A percentile compares a stretch with the other conserved stretches of the same genome.
Conservation (phyloP, 2,329 filamentous ascomycete species). For the Aureobasidium subglaciale region DNA sequence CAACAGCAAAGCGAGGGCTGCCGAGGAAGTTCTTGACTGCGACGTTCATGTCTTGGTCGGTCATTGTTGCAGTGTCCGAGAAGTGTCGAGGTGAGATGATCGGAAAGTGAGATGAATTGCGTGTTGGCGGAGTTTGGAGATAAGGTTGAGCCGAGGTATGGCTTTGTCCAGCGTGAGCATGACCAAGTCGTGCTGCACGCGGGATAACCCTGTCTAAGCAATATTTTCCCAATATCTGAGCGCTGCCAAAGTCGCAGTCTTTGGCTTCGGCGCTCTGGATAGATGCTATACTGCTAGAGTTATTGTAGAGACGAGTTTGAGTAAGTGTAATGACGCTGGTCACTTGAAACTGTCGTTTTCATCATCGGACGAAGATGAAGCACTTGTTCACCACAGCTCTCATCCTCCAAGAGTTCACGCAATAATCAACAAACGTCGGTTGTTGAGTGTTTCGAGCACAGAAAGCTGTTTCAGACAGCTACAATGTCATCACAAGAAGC, state of each 20-base stretch:
- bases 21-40: slow-evolving; percentile 74
- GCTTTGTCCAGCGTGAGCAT: background rate
- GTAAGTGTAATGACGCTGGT: too few species aligned
- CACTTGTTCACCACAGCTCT: too few species aligned
- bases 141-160: slow-evolving; percentile 9
- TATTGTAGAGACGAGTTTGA: too few species aligned
- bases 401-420: too few species aligned
- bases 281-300: too few species aligned
- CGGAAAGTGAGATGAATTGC: background rate
- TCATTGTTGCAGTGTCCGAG: background rate
- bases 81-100: background rate
- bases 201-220: background rate
- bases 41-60: slow-evolving; percentile 49
- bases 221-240: background rate
- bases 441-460: too few species aligned
- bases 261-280: too few species aligned
- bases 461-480: too few species aligned
- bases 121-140: background rate
- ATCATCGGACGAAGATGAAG: too few species aligned
- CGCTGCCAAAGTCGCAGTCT: too few species aligned
- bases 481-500: background rate
- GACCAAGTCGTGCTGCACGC: background rate
- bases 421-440: too few species aligned
- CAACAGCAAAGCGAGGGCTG: slow-evolving; percentile 74
- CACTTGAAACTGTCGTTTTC: too few species aligned